phyloP scores from a whole-genome alignment of 2,329 filamentous ascomycete species.

The Colletotrichum tanaceti region DNA sequence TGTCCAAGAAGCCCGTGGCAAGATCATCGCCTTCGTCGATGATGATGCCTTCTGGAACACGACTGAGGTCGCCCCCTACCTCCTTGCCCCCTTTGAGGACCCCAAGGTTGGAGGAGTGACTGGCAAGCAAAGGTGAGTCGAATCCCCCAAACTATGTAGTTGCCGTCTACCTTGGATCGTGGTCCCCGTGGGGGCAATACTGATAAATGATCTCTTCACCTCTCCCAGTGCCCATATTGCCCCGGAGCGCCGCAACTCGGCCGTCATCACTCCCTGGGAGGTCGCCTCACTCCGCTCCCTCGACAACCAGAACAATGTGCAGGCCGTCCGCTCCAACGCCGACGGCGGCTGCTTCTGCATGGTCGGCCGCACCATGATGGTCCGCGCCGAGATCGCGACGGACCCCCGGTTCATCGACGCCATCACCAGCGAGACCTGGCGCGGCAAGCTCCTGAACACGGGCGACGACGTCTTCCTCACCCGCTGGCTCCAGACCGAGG shows the following conservation, averaged over 20 bases:
- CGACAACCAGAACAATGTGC: conserved; percentile 39
- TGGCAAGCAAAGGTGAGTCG: conserved; percentile 42
- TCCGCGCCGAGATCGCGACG: conserved; percentile 44
- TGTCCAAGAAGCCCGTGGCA: conserved; percentile 41
- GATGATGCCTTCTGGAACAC: conserved; percentile 46
- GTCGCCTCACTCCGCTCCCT: conserved; percentile 46
- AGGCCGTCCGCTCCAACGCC: conserved; percentile 41
- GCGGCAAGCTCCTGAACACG: conserved; percentile 42
- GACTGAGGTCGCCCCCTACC: conserved; percentile 33
- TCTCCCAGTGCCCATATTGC: conserved; percentile 42
- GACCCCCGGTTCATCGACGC: conserved; percentile 43
- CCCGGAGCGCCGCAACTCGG: conserved; percentile 35
- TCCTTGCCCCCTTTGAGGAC: conserved; percentile 46
- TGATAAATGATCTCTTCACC: not conserved
- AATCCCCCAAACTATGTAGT: not conserved
- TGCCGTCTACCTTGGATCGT: too few species aligned
- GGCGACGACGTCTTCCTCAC: conserved; percentile 48
- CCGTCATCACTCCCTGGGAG: conserved; percentile 45
- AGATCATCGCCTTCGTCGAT: conserved; percentile 46
- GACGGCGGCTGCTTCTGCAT: conserved; percentile 47
- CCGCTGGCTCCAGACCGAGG: conserved; percentile 44
- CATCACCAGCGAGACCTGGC: conserved; percentile 44
- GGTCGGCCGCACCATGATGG: conserved; percentile 45
- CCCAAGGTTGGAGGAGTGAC: conserved; percentile 43
- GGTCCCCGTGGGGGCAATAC: too few species aligned